phyloP scores from a whole-genome alignment of 1,139 yeast species.

The Hyphopichia burtonii region DNA sequence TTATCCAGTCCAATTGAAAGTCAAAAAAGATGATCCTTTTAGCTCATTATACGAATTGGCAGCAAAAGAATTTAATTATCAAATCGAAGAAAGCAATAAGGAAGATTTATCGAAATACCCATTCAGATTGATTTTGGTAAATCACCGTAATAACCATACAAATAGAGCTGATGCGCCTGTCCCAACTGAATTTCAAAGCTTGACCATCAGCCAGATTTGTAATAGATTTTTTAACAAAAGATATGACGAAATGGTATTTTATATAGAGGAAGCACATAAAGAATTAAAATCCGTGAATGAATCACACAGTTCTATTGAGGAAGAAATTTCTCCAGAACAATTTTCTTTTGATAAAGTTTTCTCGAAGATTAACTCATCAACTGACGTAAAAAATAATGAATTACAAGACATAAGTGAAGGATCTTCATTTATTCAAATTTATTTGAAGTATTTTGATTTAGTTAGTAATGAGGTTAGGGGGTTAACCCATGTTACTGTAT shows the following conservation, averaged over 20 bases:
- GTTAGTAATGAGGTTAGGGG: conserved; percentile 56
- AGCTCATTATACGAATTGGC: conserved; percentile 50
- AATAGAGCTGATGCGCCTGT: conserved; percentile 61
- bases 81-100: conserved; percentile 4
- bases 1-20: conserved; percentile 51
- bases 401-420: conserved; percentile 24
- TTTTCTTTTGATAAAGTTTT: conserved; percentile 25
- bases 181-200: conserved; percentile 29
- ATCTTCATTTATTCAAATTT: conserved; percentile 47
- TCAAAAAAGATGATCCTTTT: conserved; percentile 59
- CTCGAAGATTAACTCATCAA: conserved; percentile 13
- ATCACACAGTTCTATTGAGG: conserved; percentile 4
- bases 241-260: conserved; percentile 48
- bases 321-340: conserved; percentile 16
- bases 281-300: conserved; percentile 27
- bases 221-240: conserved; percentile 38
- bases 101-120: conserved; percentile 18
- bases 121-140: conserved; percentile 64
- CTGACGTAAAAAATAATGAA: conserved; percentile 6
- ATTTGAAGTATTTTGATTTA: conserved; percentile 71
- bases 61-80: conserved; percentile 42
- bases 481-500: conserved; percentile 58
- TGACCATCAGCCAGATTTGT: conserved; percentile 38
- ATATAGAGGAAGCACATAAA: conserved; percentile 42
- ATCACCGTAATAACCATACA: conserved; percentile 72